These are phyloP conservation scores for Setaria italica DNA, from an alignment of 202 grass and related monocot species.

Conservation along the genomic window DNA sequence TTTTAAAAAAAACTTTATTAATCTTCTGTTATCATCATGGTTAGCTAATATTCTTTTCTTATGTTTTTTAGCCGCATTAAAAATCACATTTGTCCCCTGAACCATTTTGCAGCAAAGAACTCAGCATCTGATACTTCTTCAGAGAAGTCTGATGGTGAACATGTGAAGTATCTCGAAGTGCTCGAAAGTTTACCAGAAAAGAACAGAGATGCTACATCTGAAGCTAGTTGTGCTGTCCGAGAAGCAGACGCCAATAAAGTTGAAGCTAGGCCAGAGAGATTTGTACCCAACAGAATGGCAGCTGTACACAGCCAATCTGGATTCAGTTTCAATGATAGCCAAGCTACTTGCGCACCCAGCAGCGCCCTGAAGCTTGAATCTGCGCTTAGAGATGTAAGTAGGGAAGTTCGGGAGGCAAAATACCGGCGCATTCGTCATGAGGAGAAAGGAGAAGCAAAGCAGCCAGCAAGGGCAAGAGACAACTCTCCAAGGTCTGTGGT, in stretches of 20 bases:
- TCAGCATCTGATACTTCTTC: slow-evolving; percentile 56
- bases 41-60: background rate
- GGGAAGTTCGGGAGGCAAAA: slow-evolving; percentile 53
- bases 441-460: slow-evolving; percentile 56
- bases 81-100: background rate
- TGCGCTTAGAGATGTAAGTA: slow-evolving; percentile 47
- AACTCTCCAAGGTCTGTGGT: slow-evolving; percentile 39
- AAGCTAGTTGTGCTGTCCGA: slow-evolving; percentile 25
- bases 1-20: background rate
- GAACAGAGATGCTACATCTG: slow-evolving; percentile 44
- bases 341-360: slow-evolving; percentile 36
- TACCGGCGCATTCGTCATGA: slow-evolving; percentile 59
- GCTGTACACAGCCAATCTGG: slow-evolving; percentile 12
- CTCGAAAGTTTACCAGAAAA: slow-evolving; percentile 65
- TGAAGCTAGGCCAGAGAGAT: slow-evolving; percentile 42
- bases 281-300: slow-evolving; percentile 26
- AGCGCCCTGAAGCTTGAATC: slow-evolving; percentile 40
- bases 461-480: slow-evolving; percentile 43
- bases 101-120: slow-evolving; percentile 61
- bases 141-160: slow-evolving; percentile 73
- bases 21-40: background rate
- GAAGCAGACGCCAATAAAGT: slow-evolving; percentile 24
- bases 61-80: background rate
- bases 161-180: slow-evolving; percentile 88
- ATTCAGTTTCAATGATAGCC: slow-evolving; percentile 44